Evolutionary conservation across 1,139 yeast species (phyloP).

Genomic region (Geotrichum histeridarum): DNA sequence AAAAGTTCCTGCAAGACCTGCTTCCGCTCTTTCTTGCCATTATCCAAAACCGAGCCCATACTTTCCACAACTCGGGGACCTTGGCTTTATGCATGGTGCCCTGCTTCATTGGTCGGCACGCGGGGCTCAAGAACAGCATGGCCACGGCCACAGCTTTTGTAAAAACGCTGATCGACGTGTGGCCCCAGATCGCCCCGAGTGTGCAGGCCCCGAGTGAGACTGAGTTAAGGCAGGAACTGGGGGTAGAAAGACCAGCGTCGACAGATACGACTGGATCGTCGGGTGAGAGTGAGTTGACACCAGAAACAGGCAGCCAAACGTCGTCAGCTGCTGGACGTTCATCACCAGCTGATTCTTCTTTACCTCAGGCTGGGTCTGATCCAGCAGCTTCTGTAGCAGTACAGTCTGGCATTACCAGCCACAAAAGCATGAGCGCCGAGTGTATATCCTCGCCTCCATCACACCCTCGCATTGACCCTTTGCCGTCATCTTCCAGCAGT

Average conservation of each 20-base stretch:
- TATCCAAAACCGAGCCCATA: conserved; percentile 6
- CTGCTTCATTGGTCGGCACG: conserved; percentile 30
- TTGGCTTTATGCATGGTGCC: conserved; percentile 30
- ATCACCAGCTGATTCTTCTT: no score
- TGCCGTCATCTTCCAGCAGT: no score
- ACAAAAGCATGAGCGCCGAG: conserved; percentile 8
- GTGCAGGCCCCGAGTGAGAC: neutral
- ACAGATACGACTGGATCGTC: neutral
- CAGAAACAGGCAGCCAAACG: no score
- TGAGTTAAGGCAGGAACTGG: no score
- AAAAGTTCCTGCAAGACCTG: conserved; percentile 15
- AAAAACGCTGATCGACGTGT: conserved; percentile 30
- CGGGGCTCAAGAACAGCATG: conserved; percentile 27
- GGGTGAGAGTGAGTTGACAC: no score
- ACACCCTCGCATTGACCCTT: no score
- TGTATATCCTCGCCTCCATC: conserved; percentile 9
- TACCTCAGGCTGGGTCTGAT: no score
- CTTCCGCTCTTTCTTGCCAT: conserved; percentile 11
- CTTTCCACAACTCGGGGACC: conserved; percentile 8
- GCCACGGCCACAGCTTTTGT: conserved; percentile 28
- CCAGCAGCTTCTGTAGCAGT: no score
- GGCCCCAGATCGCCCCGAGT: conserved; percentile 24
- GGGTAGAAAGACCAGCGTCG: neutral
- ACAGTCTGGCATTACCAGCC: neutral
- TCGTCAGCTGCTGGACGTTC: no score